Conservation (phyloP, 1,139 yeast genomes). For the Yamadazyma buinensis region DNA sequence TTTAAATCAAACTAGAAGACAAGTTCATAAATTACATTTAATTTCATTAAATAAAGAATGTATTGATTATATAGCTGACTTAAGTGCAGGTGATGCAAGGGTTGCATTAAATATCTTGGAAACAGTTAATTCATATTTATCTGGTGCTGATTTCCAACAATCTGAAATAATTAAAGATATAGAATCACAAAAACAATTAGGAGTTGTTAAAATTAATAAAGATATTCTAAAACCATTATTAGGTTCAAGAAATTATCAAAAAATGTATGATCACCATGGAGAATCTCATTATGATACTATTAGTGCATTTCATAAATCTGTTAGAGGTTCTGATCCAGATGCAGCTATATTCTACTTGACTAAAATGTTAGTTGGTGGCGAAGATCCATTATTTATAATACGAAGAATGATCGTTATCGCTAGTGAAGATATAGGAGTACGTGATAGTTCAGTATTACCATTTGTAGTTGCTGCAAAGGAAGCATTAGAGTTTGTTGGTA, state of each 20-base stretch:
- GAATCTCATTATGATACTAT: slow-evolving; percentile 94
- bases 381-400: slow-evolving; percentile 88
- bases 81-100: slow-evolving; percentile 90
- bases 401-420: slow-evolving; percentile 91
- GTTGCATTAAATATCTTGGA: slow-evolving; percentile 75
- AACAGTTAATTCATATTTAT: slow-evolving; percentile 40
- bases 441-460: slow-evolving; percentile 82
- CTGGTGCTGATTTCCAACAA: slow-evolving; percentile 26
- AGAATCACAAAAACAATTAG: slow-evolving; percentile 17
- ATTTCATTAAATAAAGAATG: slow-evolving; percentile 56
- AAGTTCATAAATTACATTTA: slow-evolving; percentile 33
- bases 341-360: slow-evolving; percentile 86
- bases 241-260: slow-evolving; percentile 42
- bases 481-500: slow-evolving; percentile 87
- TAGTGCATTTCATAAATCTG: slow-evolving; percentile 88
- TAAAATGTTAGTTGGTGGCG: slow-evolving; percentile 88
- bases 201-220: slow-evolving; percentile 29
- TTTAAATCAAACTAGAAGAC: slow-evolving; percentile 55
- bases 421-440: slow-evolving; percentile 81
- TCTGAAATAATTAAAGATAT: slow-evolving; percentile 11
- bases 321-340: slow-evolving; percentile 84
- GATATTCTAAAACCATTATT: slow-evolving; percentile 39
- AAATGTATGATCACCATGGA: slow-evolving; percentile 80
- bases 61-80: slow-evolving; percentile 63
- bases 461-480: slow-evolving; percentile 83